phyloP scores from a whole-genome alignment of 163 green algal genomes.

The Scenedesmus sp. region DNA sequence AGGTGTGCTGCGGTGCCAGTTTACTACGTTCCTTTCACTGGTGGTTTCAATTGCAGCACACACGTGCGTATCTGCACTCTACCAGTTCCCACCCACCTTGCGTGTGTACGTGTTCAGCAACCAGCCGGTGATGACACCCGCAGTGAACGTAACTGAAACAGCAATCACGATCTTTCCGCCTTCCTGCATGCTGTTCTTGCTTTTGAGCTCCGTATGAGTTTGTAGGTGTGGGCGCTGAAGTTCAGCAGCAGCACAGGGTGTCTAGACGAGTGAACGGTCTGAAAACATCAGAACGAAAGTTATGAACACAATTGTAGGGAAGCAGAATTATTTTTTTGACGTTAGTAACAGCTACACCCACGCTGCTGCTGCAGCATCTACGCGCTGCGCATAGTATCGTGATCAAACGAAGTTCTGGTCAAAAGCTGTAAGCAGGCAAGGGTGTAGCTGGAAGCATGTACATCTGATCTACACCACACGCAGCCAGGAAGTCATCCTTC shows the following conservation, averaged over 20 bases:
- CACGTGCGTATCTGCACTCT: background rate
- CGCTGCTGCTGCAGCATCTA: background rate
- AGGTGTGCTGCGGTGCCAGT: no score
- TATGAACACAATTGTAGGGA: background rate
- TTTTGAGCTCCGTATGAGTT: background rate
- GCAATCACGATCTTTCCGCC: constrained; percentile 43
- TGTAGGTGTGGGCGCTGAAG: background rate
- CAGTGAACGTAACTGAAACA: constrained; percentile 47
- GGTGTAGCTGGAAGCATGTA: background rate
- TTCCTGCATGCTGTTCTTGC: constrained; percentile 44
- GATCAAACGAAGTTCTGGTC: background rate
- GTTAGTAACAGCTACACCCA: constrained; percentile 14
- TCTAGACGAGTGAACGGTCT: background rate
- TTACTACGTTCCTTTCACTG: background rate
- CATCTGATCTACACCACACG: constrained; percentile 7
- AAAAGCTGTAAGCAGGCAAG: background rate
- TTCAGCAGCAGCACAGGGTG: background rate
- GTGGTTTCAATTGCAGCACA: background rate
- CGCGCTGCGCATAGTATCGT: background rate
- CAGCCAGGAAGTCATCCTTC: background rate
- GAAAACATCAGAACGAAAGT: background rate
- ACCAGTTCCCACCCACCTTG: constrained; percentile 40
- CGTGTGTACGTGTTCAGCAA: constrained; percentile 59
- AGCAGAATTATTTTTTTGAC: background rate
- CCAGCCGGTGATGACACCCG: constrained; percentile 57